These are phyloP conservation scores for Celoporthe dispersa DNA, from an alignment of 2,329 filamentous ascomycete species.

Conservation along the genomic window DNA sequence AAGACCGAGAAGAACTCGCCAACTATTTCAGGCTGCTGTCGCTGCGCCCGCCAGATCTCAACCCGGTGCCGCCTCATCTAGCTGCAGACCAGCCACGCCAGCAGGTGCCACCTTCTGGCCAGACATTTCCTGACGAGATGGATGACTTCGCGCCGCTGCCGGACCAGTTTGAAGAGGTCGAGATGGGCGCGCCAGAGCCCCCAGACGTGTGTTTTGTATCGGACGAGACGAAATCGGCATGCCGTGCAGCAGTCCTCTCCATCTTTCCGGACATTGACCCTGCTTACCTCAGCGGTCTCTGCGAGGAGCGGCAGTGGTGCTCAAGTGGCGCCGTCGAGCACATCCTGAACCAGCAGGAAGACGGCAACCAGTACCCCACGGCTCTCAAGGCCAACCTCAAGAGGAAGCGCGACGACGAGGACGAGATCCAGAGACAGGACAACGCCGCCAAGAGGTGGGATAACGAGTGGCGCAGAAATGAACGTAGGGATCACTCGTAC, in stretches of 20 bases:
- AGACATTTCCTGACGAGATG: background rate
- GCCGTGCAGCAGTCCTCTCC: conserved; percentile 37
- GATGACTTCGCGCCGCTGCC: background rate
- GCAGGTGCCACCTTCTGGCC: background rate
- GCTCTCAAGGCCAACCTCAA: conserved; percentile 39
- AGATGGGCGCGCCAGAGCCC: no score
- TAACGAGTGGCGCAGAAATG: conserved; percentile 31
- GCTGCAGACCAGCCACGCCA: background rate
- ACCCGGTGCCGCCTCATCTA: background rate
- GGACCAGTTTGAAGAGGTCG: background rate
- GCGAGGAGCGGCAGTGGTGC: conserved; percentile 36
- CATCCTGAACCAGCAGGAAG: conserved; percentile 48
- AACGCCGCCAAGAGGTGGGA: conserved; percentile 32
- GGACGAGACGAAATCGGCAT: conserved; percentile 30
- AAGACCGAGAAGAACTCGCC: background rate
- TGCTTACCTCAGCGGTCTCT: conserved; percentile 41
- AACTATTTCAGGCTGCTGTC: background rate
- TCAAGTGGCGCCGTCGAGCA: conserved; percentile 40
- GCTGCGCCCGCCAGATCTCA: background rate
- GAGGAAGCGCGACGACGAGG: conserved; percentile 44
- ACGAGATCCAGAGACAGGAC: conserved; percentile 30
- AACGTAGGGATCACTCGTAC: conserved; percentile 30
- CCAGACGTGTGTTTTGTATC: background rate
- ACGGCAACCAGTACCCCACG: conserved; percentile 44
- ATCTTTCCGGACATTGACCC: conserved; percentile 54